A percentile compares a stretch with the other conserved stretches of the same genome.
phyloP scores from a whole-genome alignment of 371 early-diverging fungal genomes.

The Apophysomyces sp. region DNA sequence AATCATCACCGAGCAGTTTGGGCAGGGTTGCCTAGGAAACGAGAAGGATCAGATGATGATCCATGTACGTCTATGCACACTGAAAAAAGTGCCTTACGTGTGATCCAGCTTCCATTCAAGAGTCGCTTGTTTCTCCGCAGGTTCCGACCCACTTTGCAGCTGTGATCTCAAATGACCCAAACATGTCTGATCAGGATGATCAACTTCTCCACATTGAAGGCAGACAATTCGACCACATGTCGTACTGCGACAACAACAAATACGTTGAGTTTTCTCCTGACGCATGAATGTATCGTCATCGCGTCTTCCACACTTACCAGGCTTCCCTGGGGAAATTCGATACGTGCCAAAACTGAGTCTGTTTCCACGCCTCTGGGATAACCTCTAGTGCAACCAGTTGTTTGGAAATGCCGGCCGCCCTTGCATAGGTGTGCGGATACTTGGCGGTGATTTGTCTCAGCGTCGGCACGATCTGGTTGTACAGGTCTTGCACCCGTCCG shows the following conservation, averaged over 20 bases:
- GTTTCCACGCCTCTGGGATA: constrained; percentile 68
- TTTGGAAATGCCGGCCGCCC: constrained; percentile 33
- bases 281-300: not conserved
- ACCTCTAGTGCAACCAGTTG: constrained; percentile 55
- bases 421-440: constrained; percentile 9
- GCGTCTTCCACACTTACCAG: constrained; percentile 42
- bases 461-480: constrained; percentile 31
- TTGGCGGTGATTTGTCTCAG: constrained; percentile 16
- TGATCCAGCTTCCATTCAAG: constrained; percentile 53
- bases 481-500: constrained; percentile 36
- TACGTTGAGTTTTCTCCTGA: not conserved
- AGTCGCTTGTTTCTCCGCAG: constrained; percentile 31
- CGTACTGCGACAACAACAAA: not conserved
- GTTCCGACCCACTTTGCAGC: constrained; percentile 8
- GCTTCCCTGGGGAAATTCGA: constrained; percentile 53
- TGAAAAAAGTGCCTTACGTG: constrained; percentile 37
- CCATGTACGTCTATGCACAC: too few relatives aligned
- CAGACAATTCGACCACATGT: constrained; percentile 45
- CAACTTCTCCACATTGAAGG: constrained; percentile 54
- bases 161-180: constrained; percentile 35
- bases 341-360: constrained; percentile 69
- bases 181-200: constrained; percentile 41
- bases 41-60: not conserved
- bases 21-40: constrained; percentile 58
- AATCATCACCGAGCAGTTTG: constrained; percentile 72